Conservation (phyloP, 2,329 filamentous ascomycete genomes). For the Xylaria sp. region DNA sequence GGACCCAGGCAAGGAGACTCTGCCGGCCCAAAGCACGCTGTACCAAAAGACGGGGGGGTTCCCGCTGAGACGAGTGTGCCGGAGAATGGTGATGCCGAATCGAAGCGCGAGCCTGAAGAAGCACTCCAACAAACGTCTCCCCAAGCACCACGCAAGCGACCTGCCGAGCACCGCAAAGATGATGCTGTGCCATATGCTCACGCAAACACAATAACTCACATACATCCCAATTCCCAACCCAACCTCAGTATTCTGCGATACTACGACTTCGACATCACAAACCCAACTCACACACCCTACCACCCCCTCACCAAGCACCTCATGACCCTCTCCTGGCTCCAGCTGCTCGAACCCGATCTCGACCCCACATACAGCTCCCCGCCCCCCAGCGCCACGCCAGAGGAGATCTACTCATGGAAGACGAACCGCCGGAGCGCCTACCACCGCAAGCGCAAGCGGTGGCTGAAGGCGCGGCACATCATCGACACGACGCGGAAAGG, state of each 20-base stretch:
- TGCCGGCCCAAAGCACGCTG: neutral
- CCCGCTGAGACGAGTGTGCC: neutral
- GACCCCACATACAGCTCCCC: slow-evolving; percentile 79
- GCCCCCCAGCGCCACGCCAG: slow-evolving; percentile 68
- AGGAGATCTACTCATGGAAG: slow-evolving; percentile 77
- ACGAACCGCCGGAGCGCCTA: slow-evolving; percentile 85
- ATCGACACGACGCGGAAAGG: slow-evolving; percentile 80
- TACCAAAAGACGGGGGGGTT: slow-evolving; percentile 4
- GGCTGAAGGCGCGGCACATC: slow-evolving; percentile 76
- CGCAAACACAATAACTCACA: slow-evolving; percentile 81
- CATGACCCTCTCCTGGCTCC: slow-evolving; percentile 89
- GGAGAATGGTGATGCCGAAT: neutral
- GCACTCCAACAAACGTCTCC: slow-evolving; percentile 28
- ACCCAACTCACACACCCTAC: slow-evolving; percentile 67
- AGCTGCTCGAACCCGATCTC: slow-evolving; percentile 80
- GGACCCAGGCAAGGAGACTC: slow-evolving; percentile 10
- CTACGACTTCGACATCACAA: slow-evolving; percentile 82
- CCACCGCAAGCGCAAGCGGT: slow-evolving; percentile 87
- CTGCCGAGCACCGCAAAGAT: slow-evolving; percentile 37
- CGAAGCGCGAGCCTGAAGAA: slow-evolving; percentile 18
- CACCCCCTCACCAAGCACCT: slow-evolving; percentile 88
- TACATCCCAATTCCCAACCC: slow-evolving; percentile 85
- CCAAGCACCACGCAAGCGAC: slow-evolving; percentile 28
- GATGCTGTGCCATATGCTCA: slow-evolving; percentile 73
- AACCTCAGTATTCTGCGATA: slow-evolving; percentile 90